Evolutionary conservation across 1,284 basidiomycete genomes (phyloP).

Genomic region (Ganoderma resinaceum): DNA sequence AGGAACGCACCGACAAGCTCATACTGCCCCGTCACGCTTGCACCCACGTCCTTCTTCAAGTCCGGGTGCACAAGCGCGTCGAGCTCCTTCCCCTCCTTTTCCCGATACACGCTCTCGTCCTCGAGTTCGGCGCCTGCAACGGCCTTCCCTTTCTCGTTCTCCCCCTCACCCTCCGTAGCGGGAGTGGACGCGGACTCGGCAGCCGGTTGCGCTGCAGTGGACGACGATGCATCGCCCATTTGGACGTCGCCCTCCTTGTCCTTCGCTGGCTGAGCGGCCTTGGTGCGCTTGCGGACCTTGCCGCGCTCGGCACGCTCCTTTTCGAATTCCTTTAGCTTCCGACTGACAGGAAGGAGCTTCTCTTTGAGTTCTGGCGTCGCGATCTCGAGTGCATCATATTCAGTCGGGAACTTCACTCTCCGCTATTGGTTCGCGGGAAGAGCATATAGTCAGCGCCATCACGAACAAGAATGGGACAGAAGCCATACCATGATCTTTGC

Average conservation of each 20-base stretch:
- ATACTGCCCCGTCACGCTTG: constrained; percentile 80
- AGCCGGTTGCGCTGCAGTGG: not conserved
- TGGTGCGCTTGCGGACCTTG: constrained; percentile 82
- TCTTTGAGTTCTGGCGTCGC: constrained; percentile 81
- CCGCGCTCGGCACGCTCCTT: constrained; percentile 87
- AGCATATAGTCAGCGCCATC: not conserved
- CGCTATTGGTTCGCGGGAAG: constrained; percentile 55
- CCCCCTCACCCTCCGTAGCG: constrained; percentile 21
- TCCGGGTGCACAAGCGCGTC: constrained; percentile 68
- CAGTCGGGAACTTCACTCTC: constrained; percentile 91
- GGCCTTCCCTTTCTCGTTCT: constrained; percentile 28
- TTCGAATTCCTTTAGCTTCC: constrained; percentile 79
- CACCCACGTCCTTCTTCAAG: constrained; percentile 73
- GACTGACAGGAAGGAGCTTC: constrained; percentile 76
- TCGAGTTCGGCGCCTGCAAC: constrained; percentile 53
- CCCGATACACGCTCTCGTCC: constrained; percentile 65
- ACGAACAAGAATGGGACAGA: not conserved
- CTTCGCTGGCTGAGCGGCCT: constrained; percentile 48
- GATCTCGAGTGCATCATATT: constrained; percentile 89
- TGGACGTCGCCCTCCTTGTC: constrained; percentile 46
- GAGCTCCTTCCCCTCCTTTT: constrained; percentile 71
- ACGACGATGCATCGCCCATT: constrained; percentile 45
- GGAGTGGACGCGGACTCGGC: constrained; percentile 17
- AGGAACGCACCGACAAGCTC: constrained; percentile 78
- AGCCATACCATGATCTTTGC: constrained; percentile 85